Percentiles rank a stretch among this genome's conserved stretches.
These are phyloP conservation scores for Microsporum audouinii DNA, from an alignment of 2,329 filamentous ascomycete species.

Conservation along the genomic window DNA sequence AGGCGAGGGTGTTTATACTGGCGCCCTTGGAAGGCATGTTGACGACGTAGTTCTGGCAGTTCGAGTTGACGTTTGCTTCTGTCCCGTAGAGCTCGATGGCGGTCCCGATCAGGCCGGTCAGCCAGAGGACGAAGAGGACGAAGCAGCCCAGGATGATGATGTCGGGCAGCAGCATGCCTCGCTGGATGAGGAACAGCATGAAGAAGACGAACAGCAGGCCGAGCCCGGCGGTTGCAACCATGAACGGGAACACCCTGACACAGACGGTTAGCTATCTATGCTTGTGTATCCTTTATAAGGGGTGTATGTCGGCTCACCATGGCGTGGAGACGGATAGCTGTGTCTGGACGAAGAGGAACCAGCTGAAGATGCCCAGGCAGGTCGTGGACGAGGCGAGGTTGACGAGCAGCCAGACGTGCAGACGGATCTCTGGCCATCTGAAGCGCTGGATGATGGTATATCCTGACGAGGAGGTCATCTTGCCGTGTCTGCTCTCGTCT, in stretches of 20 bases:
- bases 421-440: conserved; percentile 54
- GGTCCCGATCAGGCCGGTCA: conserved; percentile 53
- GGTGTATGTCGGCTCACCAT: conserved; percentile 38
- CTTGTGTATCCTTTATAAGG: too few species aligned
- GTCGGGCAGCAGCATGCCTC: conserved; percentile 46
- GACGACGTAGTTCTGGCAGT: conserved; percentile 47
- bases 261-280: background rate
- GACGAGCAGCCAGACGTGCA: conserved; percentile 54
- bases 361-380: conserved; percentile 49
- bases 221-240: conserved; percentile 46
- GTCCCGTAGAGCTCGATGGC: conserved; percentile 50
- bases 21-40: conserved; percentile 37
- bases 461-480: conserved; percentile 6
- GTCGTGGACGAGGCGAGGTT: conserved; percentile 48
- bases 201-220: conserved; percentile 48
- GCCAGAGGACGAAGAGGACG: conserved; percentile 50
- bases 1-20: conserved; percentile 47
- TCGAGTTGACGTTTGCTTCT: conserved; percentile 45
- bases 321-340: conserved; percentile 46
- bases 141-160: conserved; percentile 50
- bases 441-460: conserved; percentile 30
- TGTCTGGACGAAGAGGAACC: conserved; percentile 49
- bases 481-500: background rate
- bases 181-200: conserved; percentile 45
- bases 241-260: conserved; percentile 53